Conservation (phyloP, 495 filamentous ascomycete genomes). For the Schizothecium vesticola region DNA sequence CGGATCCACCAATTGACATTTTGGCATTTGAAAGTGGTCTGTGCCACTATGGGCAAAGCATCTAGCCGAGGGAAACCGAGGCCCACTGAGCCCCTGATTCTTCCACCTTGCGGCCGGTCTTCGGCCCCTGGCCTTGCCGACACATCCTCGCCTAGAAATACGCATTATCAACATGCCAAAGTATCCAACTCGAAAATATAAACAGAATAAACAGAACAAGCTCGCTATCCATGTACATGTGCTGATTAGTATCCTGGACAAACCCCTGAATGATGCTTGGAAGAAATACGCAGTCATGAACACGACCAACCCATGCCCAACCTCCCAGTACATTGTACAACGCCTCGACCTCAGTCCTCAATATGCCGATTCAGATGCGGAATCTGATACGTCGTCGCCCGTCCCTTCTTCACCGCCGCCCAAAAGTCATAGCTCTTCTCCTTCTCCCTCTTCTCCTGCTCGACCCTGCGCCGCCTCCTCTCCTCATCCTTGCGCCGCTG, state of each 20-base stretch:
- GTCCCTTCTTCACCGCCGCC: constrained; percentile 35
- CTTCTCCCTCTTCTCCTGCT: constrained; percentile 21
- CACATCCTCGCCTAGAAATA: too few relatives aligned
- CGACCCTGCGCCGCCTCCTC: constrained; percentile 5
- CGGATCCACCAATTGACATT: constrained; percentile 18
- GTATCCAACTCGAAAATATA: neutral
- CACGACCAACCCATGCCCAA: neutral
- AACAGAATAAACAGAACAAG: neutral
- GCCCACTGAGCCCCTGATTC: neutral
- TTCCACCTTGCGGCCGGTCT: neutral
- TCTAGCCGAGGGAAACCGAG: constrained; percentile 23
- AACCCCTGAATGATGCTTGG: neutral
- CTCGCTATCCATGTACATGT: neutral
- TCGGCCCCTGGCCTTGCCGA: neutral
- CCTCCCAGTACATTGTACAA: neutral
- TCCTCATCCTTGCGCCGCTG: constrained; percentile 20
- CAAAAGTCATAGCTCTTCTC: constrained; percentile 43
- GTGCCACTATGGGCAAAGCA: constrained; percentile 14
- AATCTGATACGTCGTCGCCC: constrained; percentile 32
- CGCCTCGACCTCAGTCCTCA: neutral
- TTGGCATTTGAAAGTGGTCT: constrained; percentile 25
- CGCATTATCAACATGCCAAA: neutral
- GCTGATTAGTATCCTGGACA: neutral
- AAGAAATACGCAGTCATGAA: too few relatives aligned
- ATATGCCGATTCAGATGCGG: constrained; percentile 37